A percentile compares a stretch with the other conserved stretches of the same genome.
Conservation (phyloP, 2,329 filamentous ascomycete genomes). For the Venturia pyrina region DNA sequence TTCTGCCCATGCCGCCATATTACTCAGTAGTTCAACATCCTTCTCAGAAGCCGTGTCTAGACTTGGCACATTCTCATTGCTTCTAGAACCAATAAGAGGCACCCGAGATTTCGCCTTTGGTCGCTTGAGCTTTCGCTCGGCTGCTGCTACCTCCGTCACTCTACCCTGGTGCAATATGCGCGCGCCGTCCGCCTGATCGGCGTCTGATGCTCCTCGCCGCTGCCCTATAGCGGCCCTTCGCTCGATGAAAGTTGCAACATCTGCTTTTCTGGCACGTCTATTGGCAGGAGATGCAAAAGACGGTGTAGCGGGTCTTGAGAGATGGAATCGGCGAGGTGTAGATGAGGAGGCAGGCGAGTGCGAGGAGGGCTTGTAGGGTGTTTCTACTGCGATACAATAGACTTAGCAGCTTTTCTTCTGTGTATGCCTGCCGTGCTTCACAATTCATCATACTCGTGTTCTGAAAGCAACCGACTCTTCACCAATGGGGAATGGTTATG, state of each 20-base stretch:
- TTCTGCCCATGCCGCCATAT: slow-evolving; percentile 7
- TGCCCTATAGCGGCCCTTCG: neutral
- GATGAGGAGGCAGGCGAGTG: neutral
- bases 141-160: neutral
- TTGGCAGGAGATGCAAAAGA: neutral
- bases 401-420: neutral
- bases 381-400: neutral
- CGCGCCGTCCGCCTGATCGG: neutral
- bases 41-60: neutral
- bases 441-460: neutral
- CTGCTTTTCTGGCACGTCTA: slow-evolving; percentile 4
- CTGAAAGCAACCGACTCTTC: neutral
- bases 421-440: neutral
- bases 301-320: neutral
- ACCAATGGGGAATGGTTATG: neutral
- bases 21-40: neutral
- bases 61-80: neutral
- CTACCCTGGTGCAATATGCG: slow-evolving; percentile 1
- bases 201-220: neutral
- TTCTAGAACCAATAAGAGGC: neutral
- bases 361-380: neutral
- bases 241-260: slow-evolving; percentile 10
- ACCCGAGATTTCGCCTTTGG: neutral
- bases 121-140: slow-evolving; percentile 8
- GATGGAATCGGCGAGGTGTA: slow-evolving; percentile 6